phyloP scores from a whole-genome alignment of 2,329 filamentous ascomycete genomes.

The Nemania sp. region DNA sequence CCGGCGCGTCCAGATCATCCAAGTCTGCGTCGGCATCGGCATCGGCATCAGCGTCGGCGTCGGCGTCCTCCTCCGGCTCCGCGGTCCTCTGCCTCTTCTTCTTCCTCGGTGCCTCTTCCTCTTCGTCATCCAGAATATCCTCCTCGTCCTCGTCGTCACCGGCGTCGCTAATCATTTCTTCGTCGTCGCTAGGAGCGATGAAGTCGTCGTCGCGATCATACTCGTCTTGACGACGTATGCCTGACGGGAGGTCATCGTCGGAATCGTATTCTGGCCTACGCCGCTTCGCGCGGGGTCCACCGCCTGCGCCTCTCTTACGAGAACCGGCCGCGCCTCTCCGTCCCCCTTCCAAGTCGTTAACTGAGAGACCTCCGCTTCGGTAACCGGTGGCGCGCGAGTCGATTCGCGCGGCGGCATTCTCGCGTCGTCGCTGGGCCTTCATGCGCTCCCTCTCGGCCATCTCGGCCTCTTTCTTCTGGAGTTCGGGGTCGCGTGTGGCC shows the following conservation, averaged over 20 bases:
- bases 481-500: slow-evolving; percentile 74
- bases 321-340: slow-evolving; percentile 53
- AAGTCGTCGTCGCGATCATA: slow-evolving; percentile 83
- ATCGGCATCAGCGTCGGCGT: slow-evolving; percentile 58
- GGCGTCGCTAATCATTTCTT: slow-evolving; percentile 55
- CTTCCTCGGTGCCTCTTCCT: slow-evolving; percentile 49
- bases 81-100: slow-evolving; percentile 61
- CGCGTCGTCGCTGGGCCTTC: slow-evolving; percentile 67
- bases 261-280: slow-evolving; percentile 72
- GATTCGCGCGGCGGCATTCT: slow-evolving; percentile 69
- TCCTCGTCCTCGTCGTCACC: slow-evolving; percentile 68
- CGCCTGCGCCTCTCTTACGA: slow-evolving; percentile 58
- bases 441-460: slow-evolving; percentile 73
- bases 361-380: slow-evolving; percentile 63
- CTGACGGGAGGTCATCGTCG: slow-evolving; percentile 71
- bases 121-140: slow-evolving; percentile 56
- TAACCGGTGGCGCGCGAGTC: slow-evolving; percentile 58
- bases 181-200: slow-evolving; percentile 75
- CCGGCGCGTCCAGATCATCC: slow-evolving; percentile 52
- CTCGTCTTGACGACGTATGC: slow-evolving; percentile 68
- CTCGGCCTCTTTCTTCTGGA: slow-evolving; percentile 75
- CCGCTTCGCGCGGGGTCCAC: slow-evolving; percentile 56
- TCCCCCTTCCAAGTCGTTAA: slow-evolving; percentile 70
- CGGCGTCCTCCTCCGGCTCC: slow-evolving; percentile 52
- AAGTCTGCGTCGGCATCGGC: slow-evolving; percentile 61